These are phyloP conservation scores for Panicum miliaceum DNA, from an alignment of 176 grass and related monocot genomes.

Conservation along the genomic window DNA sequence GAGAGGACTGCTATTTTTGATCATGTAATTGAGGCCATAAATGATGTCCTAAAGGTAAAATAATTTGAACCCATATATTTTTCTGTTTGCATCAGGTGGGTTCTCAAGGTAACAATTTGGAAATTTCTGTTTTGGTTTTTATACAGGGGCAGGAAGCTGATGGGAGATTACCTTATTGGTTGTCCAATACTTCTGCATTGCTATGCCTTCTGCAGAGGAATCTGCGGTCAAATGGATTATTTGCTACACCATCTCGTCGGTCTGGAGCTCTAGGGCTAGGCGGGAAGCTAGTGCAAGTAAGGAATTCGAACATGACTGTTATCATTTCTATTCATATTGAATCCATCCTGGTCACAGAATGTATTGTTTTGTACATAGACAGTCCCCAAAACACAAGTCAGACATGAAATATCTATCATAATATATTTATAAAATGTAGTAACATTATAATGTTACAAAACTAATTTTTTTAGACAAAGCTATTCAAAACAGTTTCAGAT, in stretches of 20 bases:
- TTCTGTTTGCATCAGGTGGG: constrained; percentile 28
- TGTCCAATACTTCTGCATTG: constrained; percentile 88
- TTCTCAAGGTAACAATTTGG: constrained; percentile 6
- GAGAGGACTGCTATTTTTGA: constrained; percentile 98
- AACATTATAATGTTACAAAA: neutral
- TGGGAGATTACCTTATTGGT: constrained; percentile 83
- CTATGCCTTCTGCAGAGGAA: constrained; percentile 96
- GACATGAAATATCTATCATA: neutral
- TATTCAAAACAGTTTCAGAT: neutral
- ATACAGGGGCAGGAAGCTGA: constrained; percentile 70
- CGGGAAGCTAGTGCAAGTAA: constrained; percentile 70
- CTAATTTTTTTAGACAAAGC: neutral
- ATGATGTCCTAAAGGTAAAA: constrained; percentile 88
- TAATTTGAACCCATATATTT: constrained; percentile 3
- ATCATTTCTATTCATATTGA: constrained; percentile 16
- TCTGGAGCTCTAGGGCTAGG: constrained; percentile 54
- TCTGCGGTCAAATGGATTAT: constrained; percentile 82
- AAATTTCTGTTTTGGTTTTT: constrained; percentile 14
- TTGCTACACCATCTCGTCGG: constrained; percentile 75
- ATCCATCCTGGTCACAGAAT: neutral
- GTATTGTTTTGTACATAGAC: neutral
- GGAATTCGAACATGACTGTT: constrained; percentile 4
- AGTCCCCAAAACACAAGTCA: neutral
- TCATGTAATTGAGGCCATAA: constrained; percentile 87
- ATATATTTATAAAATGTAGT: neutral